Evolutionary conservation across 73 alveolate genomes (phyloP), one percentile per base, ranked within the genome.

Genomic region (Paramecium sonneborni): DNA sequence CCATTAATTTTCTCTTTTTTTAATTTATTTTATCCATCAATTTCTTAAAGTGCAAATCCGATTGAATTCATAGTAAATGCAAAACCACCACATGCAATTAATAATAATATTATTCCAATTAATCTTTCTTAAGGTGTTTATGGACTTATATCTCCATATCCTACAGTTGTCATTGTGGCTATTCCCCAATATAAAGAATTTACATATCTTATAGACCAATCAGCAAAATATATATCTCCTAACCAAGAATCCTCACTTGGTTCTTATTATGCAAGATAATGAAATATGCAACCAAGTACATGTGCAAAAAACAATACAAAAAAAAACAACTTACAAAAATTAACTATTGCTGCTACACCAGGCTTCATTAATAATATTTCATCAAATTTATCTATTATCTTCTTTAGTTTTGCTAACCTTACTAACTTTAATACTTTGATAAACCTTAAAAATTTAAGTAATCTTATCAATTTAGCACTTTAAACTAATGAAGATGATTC

Each of bases 141-240:
- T 20, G 99, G 99, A 46, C 21, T 68, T 14, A 97, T 96, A 92
- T 97, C 99, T 34, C 99, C 99, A 94, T 97, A 97, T 0, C 99
- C 99, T 10, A 97, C 96, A 28, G 98, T 95, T 2, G 98, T 93
- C 97, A 97, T 97, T 0, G 99, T 97, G 18, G 96, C 85, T 57
- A 93, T 92, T 12, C 98, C 96, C 95, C 97, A 97, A 93, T 95
- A 97, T 5, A 96, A 32, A 5, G 96, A 20, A 10, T 96, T 57
- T 0, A 97, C 68, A 88, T 97, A 97, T 28, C 58, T 41, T 20
- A 55, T 92, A 0, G 14, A 28, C 46, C 68, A 57, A 26, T 44
- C 89, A 14, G 87, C 92, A 11, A 95, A 20, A 30, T 85, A 68
- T 0, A 67, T 34, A 43, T 24, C 62, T 24, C 23, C 69, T 1